These are phyloP conservation scores for Astragalus glycyphyllos DNA, from an alignment of 306 rosid species.

Conservation along the genomic window DNA sequence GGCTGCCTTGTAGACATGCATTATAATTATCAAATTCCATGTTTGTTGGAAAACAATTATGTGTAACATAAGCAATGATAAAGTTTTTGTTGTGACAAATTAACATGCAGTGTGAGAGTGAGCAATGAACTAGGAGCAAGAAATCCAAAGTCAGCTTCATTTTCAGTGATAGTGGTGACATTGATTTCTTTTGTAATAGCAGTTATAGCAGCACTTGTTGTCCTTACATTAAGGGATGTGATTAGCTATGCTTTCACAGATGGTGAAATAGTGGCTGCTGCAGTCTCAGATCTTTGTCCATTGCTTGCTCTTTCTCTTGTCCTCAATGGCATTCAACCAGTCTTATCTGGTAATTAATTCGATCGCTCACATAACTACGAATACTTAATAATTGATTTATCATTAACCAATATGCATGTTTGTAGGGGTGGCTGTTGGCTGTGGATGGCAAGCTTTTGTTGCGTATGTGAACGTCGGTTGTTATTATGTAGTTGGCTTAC, in stretches of 20 bases:
- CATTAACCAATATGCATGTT: background rate
- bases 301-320: constrained; percentile 67
- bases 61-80: too few relatives aligned
- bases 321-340: constrained; percentile 86
- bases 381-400: too few relatives aligned
- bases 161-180: constrained; percentile 67
- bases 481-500: constrained; percentile 69
- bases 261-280: constrained; percentile 78
- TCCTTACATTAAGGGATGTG: constrained; percentile 56
- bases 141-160: constrained; percentile 75
- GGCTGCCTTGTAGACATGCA: too few relatives aligned
- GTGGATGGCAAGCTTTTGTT: constrained; percentile 93
- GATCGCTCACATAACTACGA: background rate
- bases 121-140: constrained; percentile 82
- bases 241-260: constrained; percentile 77
- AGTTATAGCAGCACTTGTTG: constrained; percentile 47
- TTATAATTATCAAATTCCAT: too few relatives aligned
- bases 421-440: constrained; percentile 87
- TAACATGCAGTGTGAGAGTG: constrained; percentile 72
- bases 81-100: background rate
- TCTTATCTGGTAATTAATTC: constrained; percentile 65
- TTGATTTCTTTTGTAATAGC: constrained; percentile 63
- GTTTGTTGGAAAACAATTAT: too few relatives aligned
- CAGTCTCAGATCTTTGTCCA: constrained; percentile 83
- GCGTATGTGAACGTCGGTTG: constrained; percentile 81